Evolutionary conservation across 108 stramenopile genomes (phyloP).

Genomic region (Craspedostauros australis): DNA sequence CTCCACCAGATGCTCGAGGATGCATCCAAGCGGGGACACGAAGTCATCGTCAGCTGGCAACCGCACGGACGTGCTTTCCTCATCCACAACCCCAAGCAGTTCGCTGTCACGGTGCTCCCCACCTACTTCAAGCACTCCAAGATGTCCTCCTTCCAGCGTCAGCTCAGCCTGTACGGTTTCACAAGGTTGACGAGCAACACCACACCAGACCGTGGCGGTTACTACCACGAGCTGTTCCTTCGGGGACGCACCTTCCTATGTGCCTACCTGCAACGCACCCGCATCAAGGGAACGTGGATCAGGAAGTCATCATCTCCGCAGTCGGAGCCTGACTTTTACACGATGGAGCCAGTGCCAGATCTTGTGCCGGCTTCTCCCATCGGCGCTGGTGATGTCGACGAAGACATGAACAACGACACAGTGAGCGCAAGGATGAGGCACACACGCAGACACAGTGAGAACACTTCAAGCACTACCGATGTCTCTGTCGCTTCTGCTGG

Average conservation of each 20-base stretch:
- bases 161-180: conserved; percentile 63
- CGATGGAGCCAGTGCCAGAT: not conserved
- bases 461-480: too few relatives aligned
- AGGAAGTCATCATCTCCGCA: not conserved
- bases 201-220: conserved; percentile 31
- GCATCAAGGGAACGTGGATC: conserved; percentile 1
- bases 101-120: conserved; percentile 36
- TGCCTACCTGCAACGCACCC: conserved; percentile 1
- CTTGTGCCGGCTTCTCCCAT: conserved; percentile 1
- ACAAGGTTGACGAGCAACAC: too few relatives aligned
- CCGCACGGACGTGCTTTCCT: conserved; percentile 53
- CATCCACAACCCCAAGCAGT: conserved; percentile 41
- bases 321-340: conserved; percentile 5
- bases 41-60: conserved; percentile 47
- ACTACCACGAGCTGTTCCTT: conserved; percentile 45
- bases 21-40: conserved; percentile 34
- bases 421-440: too few relatives aligned
- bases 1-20: conserved; percentile 43
- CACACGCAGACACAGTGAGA: too few relatives aligned
- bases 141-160: conserved; percentile 52
- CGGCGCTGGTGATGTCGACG: conserved; percentile 30
- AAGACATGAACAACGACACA: too few relatives aligned
- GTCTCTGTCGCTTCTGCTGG: too few relatives aligned
- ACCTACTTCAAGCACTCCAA: conserved; percentile 40
- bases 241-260: conserved; percentile 27